Evolutionary conservation across 805 yeast genomes (phyloP).

Genomic region (Saccharomycopsis olivae): DNA sequence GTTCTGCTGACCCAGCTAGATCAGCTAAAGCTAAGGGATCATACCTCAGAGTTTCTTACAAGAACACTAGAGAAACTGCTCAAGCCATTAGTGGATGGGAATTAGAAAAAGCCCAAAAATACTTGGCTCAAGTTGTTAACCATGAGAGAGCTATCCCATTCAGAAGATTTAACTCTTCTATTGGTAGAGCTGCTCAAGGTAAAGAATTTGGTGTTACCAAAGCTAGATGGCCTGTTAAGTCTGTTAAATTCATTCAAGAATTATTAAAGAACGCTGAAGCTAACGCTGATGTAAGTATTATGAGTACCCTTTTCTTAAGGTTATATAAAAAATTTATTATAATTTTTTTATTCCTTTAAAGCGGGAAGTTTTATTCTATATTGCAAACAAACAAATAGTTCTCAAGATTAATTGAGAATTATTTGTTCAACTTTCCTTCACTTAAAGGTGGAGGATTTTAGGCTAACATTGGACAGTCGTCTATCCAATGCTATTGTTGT

Average conservation of each 20-base stretch:
- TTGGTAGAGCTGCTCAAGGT: slow-evolving; percentile 99
- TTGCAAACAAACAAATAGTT: no score
- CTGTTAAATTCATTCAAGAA: slow-evolving; percentile 91
- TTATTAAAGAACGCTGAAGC: slow-evolving; percentile 96
- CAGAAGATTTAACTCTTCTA: slow-evolving; percentile 94
- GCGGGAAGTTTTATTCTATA: slow-evolving; percentile 3
- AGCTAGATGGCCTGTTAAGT: slow-evolving; percentile 99
- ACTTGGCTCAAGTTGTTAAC: slow-evolving; percentile 92
- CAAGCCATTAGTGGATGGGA: slow-evolving; percentile 99
- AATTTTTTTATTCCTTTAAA: background rate
- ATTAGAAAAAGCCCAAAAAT: slow-evolving; percentile 88
- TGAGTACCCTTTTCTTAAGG: slow-evolving; percentile 16
- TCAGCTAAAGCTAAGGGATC: slow-evolving; percentile 99
- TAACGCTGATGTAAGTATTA: slow-evolving; percentile 77
- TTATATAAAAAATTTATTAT: background rate
- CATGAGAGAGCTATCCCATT: slow-evolving; percentile 99
- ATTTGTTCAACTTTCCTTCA: no score
- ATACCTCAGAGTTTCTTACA: slow-evolving; percentile 97
- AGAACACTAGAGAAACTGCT: slow-evolving; percentile 99
- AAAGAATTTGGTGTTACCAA: slow-evolving; percentile 99
- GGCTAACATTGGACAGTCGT: no score
- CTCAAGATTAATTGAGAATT: no score
- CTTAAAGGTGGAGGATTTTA: no score
- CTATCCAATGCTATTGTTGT: no score
- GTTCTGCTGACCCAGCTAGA: slow-evolving; percentile 98